Percentiles rank a stretch among this genome's conserved stretches.
Conservation (phyloP, 352 stramenopile species). For the Phytopythium kandeliae region DNA sequence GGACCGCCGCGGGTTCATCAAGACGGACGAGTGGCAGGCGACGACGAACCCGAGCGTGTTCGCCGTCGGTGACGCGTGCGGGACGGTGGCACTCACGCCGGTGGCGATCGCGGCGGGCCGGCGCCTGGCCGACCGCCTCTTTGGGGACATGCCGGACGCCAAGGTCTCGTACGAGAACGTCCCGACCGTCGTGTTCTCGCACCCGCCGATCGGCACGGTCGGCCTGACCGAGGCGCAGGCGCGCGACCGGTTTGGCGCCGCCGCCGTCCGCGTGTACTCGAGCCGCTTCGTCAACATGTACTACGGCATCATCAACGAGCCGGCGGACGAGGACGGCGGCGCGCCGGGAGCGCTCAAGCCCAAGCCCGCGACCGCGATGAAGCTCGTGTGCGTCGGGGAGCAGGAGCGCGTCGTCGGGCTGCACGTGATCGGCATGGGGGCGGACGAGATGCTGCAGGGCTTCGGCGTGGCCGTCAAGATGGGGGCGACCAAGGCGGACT, state of each 20-base stretch:
- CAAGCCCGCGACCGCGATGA: constrained; percentile 94
- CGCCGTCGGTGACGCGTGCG: constrained; percentile 72
- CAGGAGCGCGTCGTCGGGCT: constrained; percentile 95
- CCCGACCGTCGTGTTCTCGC: constrained; percentile 95
- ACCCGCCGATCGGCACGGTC: constrained; percentile 94
- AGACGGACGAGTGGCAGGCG: constrained; percentile 87
- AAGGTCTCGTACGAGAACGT: constrained; percentile 90
- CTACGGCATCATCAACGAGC: constrained; percentile 88
- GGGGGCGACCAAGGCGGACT: constrained; percentile 96
- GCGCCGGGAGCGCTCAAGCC: constrained; percentile 18
- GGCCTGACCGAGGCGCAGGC: constrained; percentile 91
- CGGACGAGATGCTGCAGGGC: constrained; percentile 98
- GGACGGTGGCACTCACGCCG: constrained; percentile 69
- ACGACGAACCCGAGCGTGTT: constrained; percentile 81
- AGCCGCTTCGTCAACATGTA: constrained; percentile 95
- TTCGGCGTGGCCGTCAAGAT: constrained; percentile 99
- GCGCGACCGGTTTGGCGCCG: constrained; percentile 79
- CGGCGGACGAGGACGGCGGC: constrained; percentile 20
- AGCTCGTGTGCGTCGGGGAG: constrained; percentile 88
- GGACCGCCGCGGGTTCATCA: constrained; percentile 64
- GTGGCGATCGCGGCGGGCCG: constrained; percentile 84
- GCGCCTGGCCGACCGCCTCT: constrained; percentile 83
- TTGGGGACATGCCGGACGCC: constrained; percentile 52
- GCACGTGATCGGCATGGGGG: constrained; percentile 93
- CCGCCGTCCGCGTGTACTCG: constrained; percentile 92